Base-by-base conservation (phyloP, 495 filamentous ascomycete genomes). In the Aspergillus sclerotiicarbonarius region DNA sequence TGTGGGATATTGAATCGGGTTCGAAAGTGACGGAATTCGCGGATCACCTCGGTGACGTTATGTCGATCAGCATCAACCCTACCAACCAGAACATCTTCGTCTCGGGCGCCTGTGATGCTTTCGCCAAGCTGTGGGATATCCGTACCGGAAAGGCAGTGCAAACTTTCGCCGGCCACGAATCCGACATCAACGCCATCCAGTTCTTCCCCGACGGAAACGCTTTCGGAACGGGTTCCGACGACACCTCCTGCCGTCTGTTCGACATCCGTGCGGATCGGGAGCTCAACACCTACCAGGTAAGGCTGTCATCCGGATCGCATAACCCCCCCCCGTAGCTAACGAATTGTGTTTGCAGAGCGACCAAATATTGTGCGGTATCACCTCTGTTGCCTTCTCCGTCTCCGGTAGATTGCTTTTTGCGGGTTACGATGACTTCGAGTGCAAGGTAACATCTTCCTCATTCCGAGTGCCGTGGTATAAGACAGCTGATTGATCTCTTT, bases 181-280 rank as follows among this genome's bases (percentile, higher is more conserved):
- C 92, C 30, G 94, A 98, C 65, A 98, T 98, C 80, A 98, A 98
- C 70, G 94, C 94, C 63, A 96, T 98, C 62, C 95, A 98, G 64
- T 98, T 97, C 77, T 98, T 98, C 86, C 94, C 94, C 47, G 96
- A 97, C 69, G 94, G 94, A 59, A 96, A 98, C 70, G 96, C 94
- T 39, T 98, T 98, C 66, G 95, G 96, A 60, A 98, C 94, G 49
- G 94, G 94, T 59, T 98, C 94, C 56, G 94, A 98, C 64, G 94
- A 98, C 72, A 94, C 94, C 53, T 96, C 92, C 45, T 98, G 94
- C 84, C 87, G 94, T 57, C 82, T 98, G 21, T 98, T 98, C 66
- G 94, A 98, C 72, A 96, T 98, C 68, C 90, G 94, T 57, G 94
- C 94, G 54, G 94, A 98, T 68, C 82, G 94, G 50, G 95, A 98